Conservation (phyloP, 2,329 filamentous ascomycete species). For the Aspergillus aculeatinus region DNA sequence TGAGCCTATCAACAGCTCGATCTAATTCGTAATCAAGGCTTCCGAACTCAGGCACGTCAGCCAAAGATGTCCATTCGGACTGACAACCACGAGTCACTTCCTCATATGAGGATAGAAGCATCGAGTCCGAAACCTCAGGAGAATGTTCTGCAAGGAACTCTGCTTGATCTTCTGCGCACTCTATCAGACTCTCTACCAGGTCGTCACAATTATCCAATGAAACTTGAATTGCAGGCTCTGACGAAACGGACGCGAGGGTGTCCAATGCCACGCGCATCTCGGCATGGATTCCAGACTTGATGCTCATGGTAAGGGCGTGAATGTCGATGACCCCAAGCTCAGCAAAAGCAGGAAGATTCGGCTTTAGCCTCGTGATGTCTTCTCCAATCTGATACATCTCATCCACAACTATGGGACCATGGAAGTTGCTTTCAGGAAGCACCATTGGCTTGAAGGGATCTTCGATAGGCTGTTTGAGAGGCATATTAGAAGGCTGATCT, state of each 20-base stretch:
- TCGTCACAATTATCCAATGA: conserved; percentile 78
- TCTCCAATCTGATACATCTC: conserved; percentile 64
- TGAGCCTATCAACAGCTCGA: conserved; percentile 78
- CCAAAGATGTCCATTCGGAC: conserved; percentile 68
- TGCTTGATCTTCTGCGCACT: conserved; percentile 86
- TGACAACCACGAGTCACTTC: conserved; percentile 79
- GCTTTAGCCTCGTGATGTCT: conserved; percentile 67
- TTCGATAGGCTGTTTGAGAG: conserved; percentile 41
- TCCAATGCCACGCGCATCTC: conserved; percentile 91
- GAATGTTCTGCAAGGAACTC: conserved; percentile 82
- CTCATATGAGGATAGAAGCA: conserved; percentile 81
- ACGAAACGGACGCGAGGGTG: conserved; percentile 71
- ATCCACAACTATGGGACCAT: conserved; percentile 71
- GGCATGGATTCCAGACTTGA: conserved; percentile 84
- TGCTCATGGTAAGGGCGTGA: conserved; percentile 79
- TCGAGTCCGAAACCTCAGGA: conserved; percentile 80
- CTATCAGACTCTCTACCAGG: conserved; percentile 79
- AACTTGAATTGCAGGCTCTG: conserved; percentile 62
- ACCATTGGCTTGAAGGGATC: conserved; percentile 50
- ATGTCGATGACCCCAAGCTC: conserved; percentile 90
- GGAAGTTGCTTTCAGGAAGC: conserved; percentile 53
- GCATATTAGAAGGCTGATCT: conserved; percentile 34
- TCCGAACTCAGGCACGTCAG: conserved; percentile 72
- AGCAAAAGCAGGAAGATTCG: conserved; percentile 69
- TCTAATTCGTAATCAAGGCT: conserved; percentile 78